These are phyloP conservation scores for Ramaria sp. DNA, from an alignment of 768 basidiomycete species.

Conservation along the genomic window DNA sequence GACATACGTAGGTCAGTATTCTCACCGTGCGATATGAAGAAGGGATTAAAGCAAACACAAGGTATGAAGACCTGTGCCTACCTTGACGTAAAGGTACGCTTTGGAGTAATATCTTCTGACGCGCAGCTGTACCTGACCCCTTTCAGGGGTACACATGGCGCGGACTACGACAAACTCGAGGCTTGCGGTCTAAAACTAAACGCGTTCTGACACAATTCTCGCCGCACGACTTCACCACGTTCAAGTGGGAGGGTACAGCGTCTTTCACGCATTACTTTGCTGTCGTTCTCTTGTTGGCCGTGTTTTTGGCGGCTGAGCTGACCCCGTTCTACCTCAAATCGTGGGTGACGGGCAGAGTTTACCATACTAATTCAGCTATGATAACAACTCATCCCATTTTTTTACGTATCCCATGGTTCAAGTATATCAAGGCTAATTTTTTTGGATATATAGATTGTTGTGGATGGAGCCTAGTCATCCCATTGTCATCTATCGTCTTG, in stretches of 20 bases:
- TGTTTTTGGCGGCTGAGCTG: slow-evolving; percentile 76
- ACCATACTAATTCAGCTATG: too few relatives aligned
- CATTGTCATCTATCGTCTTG: slow-evolving; percentile 61
- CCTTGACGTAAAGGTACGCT: slow-evolving; percentile 71
- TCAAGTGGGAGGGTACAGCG: slow-evolving; percentile 78
- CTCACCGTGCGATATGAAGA: not conserved
- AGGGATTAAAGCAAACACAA: slow-evolving; percentile 20
- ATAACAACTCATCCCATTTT: not conserved
- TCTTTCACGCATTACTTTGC: slow-evolving; percentile 65
- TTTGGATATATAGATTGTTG: slow-evolving; percentile 31
- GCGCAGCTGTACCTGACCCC: not conserved
- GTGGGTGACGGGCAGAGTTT: not conserved
- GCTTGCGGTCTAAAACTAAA: slow-evolving; percentile 67
- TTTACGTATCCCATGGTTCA: slow-evolving; percentile 11
- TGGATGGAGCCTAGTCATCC: slow-evolving; percentile 93
- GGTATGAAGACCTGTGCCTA: slow-evolving; percentile 85
- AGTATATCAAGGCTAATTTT: not conserved
- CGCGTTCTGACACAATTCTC: slow-evolving; percentile 78
- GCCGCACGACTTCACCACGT: slow-evolving; percentile 79
- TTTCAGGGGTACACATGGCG: slow-evolving; percentile 76
- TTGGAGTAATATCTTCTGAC: not conserved
- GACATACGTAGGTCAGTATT: slow-evolving; percentile 57
- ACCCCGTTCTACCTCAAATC: slow-evolving; percentile 81
- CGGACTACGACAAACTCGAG: slow-evolving; percentile 67
- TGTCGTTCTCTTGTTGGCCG: slow-evolving; percentile 64